These are phyloP conservation scores for Galerina sulciceps DNA, from an alignment of 768 basidiomycete species.

Conservation along the genomic window DNA sequence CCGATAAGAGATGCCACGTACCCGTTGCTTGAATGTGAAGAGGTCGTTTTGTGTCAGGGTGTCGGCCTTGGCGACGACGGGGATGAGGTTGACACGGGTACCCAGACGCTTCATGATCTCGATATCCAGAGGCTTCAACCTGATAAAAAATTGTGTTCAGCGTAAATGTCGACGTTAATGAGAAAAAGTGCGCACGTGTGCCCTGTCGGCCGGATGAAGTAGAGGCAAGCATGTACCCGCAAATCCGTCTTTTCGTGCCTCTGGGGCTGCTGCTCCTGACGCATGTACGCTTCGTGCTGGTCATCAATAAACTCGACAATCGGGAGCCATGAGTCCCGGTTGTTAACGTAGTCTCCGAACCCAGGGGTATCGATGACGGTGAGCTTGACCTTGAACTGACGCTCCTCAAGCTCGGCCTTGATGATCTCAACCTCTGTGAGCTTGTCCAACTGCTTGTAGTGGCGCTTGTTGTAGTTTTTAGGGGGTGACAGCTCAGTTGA, in stretches of 20 bases:
- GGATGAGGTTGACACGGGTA: conserved; percentile 97
- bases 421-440: conserved; percentile 98
- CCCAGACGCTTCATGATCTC: conserved; percentile 99
- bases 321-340: conserved; percentile 97
- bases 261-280: conserved; percentile 99
- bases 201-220: conserved; percentile 95
- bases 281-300: conserved; percentile 94
- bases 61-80: conserved; percentile 97
- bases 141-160: conserved; percentile 30
- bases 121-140: conserved; percentile 96
- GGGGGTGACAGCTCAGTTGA: conserved; percentile 92
- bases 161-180: not conserved
- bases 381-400: conserved; percentile 99
- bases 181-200: conserved; percentile 75
- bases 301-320: conserved; percentile 99
- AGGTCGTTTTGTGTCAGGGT: conserved; percentile 95
- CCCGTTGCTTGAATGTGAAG: conserved; percentile 89
- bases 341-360: conserved; percentile 99
- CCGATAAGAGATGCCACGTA: conserved; percentile 42
- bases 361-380: conserved; percentile 99
- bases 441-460: conserved; percentile 97
- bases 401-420: conserved; percentile 99
- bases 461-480: conserved; percentile 89
- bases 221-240: conserved; percentile 94
- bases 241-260: conserved; percentile 93